Evolutionary conservation across 495 filamentous ascomycete species (phyloP), one percentile per base, ranked within the genome.

Genomic region (Sporormia fimetaria): DNA sequence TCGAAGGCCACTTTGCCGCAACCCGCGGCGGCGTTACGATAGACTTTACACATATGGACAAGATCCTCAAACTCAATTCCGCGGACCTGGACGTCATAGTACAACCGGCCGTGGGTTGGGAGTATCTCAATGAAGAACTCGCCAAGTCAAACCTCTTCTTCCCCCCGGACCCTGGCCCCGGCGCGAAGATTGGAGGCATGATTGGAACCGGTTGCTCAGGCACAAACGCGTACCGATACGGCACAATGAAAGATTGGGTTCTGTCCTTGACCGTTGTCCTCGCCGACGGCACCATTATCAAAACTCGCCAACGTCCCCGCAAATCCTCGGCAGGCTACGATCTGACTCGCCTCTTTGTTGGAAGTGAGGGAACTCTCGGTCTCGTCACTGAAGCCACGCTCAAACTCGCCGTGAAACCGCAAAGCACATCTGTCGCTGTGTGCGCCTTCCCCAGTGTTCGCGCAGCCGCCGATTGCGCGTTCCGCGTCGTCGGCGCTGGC

Each of bases 231-330:
- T 87, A 92, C 54, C 71, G 84, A 17, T 96, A 94, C 57, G 88
- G 88, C 1, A 94, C 88, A 0, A 96, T 95, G 88, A 78, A 83
- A 47, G 88, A 96, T 54, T 95, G 87, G 86, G 88, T 95, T 0
- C 64, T 95, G 18, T 80, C 75, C 32, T 64, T 98, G 17, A 98
- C 88, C 0, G 84, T 94, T 8, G 90, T 98, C 0, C 67, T 95
- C 27, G 87, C 88, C 3, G 87, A 98, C 59, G 88, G 90, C 28
- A 83, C 80, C 4, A 64, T 95, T 22, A 85, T 98, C 58, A 93
- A 92, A 63, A 95, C 88, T 3, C 67, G 78, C 31, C 78, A 80
- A 53, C 64, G 81, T 6, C 81, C 81, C 11, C 62, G 75, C 30
- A 95, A 95, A 64, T 81, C 76, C 23, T 80, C 73, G 18, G 87